Base-by-base conservation (phyloP, 2,329 filamentous ascomycete genomes). In the Pseudogymnoascus sp. region DNA sequence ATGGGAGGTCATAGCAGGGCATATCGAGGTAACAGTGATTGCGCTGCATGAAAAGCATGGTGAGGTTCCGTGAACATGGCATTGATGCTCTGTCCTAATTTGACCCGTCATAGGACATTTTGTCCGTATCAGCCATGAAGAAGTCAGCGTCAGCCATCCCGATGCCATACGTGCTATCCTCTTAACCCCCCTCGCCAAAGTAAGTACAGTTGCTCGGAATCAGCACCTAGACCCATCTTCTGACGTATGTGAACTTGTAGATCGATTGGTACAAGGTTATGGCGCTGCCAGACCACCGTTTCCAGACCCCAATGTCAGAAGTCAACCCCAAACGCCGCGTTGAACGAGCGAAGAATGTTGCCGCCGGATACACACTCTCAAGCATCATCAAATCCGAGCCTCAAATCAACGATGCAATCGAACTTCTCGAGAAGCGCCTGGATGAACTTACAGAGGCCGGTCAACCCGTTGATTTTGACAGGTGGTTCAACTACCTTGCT, bases 121-220 rank as follows among this genome's bases (percentile, higher is more conserved):
- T 66, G 75, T 80, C 31, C 76, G 78, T 14, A 78, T 80, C 34
- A 71, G 72, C 5, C 70, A 74, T 25, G 75, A 79, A 60, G 77
- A 80, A 71, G 73, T 80, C 64, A 78, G 75, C 63, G 72, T 80
- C 40, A 72, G 72, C 60, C 75, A 80, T 65, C 75, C 77, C 1
- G 73, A 77, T 64, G 78, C 73, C 12, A 70, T 78, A 18, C 71
- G 70, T 18, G 68, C 72, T 49, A 68, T 80, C 11, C 71, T 78
- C 1, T 65, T 74, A 28, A 69, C 68, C 1, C 69, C 71, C 5
- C 63, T 76, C 1, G 64, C 66, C 9, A 73, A 79, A 70, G 76
- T 72, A 62, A 5, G 61, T 63, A 3, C n/a, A 7, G 3, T 1
- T 18, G 3, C 16, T 23, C 36, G 1, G 5, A 18, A 23, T 12